phyloP scores from a whole-genome alignment of 306 rosid genomes.

The Pyrus communis region DNA sequence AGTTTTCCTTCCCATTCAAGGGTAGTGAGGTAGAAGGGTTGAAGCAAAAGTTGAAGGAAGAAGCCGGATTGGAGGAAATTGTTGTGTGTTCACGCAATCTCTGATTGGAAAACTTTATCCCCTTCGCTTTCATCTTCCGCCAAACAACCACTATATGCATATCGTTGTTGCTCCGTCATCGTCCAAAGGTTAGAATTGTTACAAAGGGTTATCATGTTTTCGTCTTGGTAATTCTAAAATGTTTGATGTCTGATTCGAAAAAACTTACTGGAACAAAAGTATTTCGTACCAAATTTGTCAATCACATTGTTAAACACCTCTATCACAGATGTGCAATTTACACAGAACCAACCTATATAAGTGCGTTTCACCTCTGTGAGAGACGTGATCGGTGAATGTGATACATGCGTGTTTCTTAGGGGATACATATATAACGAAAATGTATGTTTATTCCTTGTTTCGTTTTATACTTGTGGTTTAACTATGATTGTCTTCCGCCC shows the following conservation, averaged over 20 bases:
- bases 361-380: not conserved
- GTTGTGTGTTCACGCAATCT: slow-evolving; percentile 64
- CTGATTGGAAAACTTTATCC: slow-evolving; percentile 68
- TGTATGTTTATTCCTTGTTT: not conserved
- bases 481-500: slow-evolving; percentile 1
- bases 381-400: not conserved
- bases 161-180: slow-evolving; percentile 58
- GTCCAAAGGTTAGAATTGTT: slow-evolving; percentile 19
- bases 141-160: slow-evolving; percentile 59
- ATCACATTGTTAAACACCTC: not conserved
- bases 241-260: not conserved
- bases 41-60: slow-evolving; percentile 43
- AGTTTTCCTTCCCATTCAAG: slow-evolving; percentile 42
- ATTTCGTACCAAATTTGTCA: not conserved
- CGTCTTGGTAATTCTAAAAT: not conserved
- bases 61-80: slow-evolving; percentile 42
- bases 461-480: not conserved
- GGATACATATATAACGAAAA: not conserved
- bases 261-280: not conserved
- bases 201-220: not conserved
- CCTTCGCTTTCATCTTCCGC: slow-evolving; percentile 73
- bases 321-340: not conserved
- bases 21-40: slow-evolving; percentile 52
- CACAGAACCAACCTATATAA: not conserved
- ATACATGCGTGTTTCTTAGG: not conserved